These are phyloP conservation scores for Fraxinus greggii DNA, from an alignment of 305 asterid genomes.

Conservation along the genomic window DNA sequence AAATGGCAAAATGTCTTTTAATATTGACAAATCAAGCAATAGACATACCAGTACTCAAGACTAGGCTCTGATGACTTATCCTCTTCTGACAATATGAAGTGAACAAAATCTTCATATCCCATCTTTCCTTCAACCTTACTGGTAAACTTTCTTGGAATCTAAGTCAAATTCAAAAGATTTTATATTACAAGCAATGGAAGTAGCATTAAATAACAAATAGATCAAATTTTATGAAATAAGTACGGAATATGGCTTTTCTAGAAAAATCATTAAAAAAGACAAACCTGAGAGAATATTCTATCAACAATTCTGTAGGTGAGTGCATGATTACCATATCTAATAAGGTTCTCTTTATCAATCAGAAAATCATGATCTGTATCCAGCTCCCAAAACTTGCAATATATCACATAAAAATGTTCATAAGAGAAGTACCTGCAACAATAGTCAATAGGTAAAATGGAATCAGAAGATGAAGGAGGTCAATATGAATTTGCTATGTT, in stretches of 20 bases:
- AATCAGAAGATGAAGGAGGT: not conserved
- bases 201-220: constrained; percentile 23
- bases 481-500: not conserved
- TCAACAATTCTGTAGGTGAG: constrained; percentile 98
- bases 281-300: constrained; percentile 95
- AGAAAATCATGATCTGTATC: constrained; percentile 97
- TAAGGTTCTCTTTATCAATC: constrained; percentile 96
- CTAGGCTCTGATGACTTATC: constrained; percentile 97
- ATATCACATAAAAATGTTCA: constrained; percentile 97
- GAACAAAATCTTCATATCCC: constrained; percentile 98
- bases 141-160: constrained; percentile 96
- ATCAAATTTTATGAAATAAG: constrained; percentile 24
- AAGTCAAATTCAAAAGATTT: constrained; percentile 28
- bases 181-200: constrained; percentile 23
- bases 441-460: constrained; percentile 24
- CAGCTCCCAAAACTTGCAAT: constrained; percentile 99
- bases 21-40: constrained; percentile 3
- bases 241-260: constrained; percentile 17
- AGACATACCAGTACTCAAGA: constrained; percentile 86
- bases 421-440: constrained; percentile 89
- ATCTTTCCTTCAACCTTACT: constrained; percentile 97
- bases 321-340: constrained; percentile 97
- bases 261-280: constrained; percentile 29
- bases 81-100: constrained; percentile 97
- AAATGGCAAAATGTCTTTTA: not conserved